phyloP scores from a whole-genome alignment of 2,329 filamentous ascomycete species.

The Phaeoacremonium minimum region DNA sequence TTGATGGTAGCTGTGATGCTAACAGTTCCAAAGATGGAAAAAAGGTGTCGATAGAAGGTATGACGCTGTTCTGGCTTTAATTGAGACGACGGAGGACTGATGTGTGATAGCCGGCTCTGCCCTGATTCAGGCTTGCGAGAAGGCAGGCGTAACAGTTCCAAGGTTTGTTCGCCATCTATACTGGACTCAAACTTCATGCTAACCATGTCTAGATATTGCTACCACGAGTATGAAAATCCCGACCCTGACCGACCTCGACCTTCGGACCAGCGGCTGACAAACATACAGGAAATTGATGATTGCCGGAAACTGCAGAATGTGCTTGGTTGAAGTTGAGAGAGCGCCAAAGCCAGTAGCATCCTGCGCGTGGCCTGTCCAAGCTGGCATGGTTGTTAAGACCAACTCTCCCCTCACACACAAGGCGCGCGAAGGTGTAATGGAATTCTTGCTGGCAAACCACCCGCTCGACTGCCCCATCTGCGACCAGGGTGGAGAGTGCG shows the following conservation, averaged over 20 bases:
- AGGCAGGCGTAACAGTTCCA: conserved; percentile 85
- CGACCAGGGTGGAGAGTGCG: conserved; percentile 98
- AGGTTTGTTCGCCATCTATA: conserved; percentile 53
- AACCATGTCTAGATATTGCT: conserved; percentile 72
- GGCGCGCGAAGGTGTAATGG: conserved; percentile 97
- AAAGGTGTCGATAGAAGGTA: conserved; percentile 97
- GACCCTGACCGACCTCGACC: conserved; percentile 19
- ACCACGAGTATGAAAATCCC: conserved; percentile 75
- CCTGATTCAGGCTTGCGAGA: conserved; percentile 98
- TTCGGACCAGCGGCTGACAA: too few species aligned
- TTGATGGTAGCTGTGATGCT: conserved; percentile 22
- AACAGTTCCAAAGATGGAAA: conserved; percentile 71
- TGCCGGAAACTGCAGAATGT: conserved; percentile 99
- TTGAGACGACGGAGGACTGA: conserved; percentile 11
- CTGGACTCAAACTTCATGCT: conserved; percentile 8
- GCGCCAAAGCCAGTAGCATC: conserved; percentile 96
- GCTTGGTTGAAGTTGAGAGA: conserved; percentile 94
- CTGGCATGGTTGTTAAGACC: conserved; percentile 98
- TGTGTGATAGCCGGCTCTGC: conserved; percentile 76
- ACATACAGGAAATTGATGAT: conserved; percentile 84
- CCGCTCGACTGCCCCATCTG: conserved; percentile 95
- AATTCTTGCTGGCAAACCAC: conserved; percentile 95
- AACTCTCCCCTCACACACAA: conserved; percentile 96
- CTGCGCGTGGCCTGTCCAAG: conserved; percentile 97
- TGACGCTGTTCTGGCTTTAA: conserved; percentile 12